Conservation (phyloP, 2,329 filamentous ascomycete species). For the Amauroascus verrucosus region DNA sequence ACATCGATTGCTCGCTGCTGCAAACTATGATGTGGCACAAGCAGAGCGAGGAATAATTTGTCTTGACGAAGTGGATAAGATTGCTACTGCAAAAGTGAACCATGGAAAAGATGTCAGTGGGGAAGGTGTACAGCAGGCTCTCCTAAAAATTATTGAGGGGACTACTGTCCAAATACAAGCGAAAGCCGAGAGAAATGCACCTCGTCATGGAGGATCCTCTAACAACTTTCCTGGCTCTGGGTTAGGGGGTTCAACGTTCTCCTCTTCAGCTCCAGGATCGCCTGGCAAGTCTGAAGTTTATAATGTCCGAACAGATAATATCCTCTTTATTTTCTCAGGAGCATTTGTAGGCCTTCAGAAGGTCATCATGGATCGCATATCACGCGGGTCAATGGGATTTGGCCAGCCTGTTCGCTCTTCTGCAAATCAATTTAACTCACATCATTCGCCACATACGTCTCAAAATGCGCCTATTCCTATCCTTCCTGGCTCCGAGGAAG, state of each 20-base stretch:
- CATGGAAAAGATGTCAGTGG: slow-evolving; percentile 91
- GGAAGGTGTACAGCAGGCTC: slow-evolving; percentile 90
- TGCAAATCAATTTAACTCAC: slow-evolving; percentile 24
- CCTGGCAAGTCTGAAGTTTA: slow-evolving; percentile 48
- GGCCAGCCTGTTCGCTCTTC: slow-evolving; percentile 63
- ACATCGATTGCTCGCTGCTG: slow-evolving; percentile 75
- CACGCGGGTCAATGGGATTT: slow-evolving; percentile 80
- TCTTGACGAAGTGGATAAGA: slow-evolving; percentile 94
- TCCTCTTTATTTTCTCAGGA: slow-evolving; percentile 92
- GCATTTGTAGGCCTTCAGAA: slow-evolving; percentile 92
- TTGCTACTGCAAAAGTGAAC: slow-evolving; percentile 74
- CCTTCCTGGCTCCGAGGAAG: slow-evolving; percentile 55
- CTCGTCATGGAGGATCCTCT: slow-evolving; percentile 30
- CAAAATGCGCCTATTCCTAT: slow-evolving; percentile 38
- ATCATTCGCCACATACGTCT: slow-evolving; percentile 18
- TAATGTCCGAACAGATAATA: slow-evolving; percentile 85
- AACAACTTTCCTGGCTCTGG: slow-evolving; percentile 26
- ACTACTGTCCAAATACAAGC: slow-evolving; percentile 87
- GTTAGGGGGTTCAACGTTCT: slow-evolving; percentile 16
- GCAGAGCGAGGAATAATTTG: slow-evolving; percentile 91
- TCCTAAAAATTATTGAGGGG: slow-evolving; percentile 92
- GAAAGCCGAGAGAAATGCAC: slow-evolving; percentile 47
- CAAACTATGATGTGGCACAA: slow-evolving; percentile 75
- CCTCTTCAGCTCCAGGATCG: slow-evolving; percentile 13
- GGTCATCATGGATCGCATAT: slow-evolving; percentile 73